Base-by-base conservation (phyloP, 345 rosid genomes). In the Lumnitzera littorea region DNA sequence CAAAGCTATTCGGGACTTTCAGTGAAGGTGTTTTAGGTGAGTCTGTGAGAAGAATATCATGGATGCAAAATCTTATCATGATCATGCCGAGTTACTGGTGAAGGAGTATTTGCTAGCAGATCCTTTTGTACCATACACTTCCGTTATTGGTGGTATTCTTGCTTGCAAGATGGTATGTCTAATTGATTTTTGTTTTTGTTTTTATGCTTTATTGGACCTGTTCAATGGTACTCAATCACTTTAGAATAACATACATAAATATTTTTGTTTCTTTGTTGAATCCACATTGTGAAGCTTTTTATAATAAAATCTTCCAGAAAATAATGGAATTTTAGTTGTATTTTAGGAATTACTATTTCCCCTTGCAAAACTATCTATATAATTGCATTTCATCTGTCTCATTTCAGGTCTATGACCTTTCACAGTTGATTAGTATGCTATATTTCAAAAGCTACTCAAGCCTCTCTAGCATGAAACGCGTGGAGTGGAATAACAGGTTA, bases 401-500 rank as follows among this genome's bases (percentile, higher is more conserved):
- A 67, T 62, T 47, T 68, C 77, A 85, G 91, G 80, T 79, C 48
- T 83, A 85, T 74, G 86, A 85, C 70, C 75, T 85, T 50, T 57
- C 88, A 16, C 78, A 81, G 51, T 65, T 81, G 50, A 57, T 79
- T 50, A 76, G 88, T 67, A 61, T 69, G 24, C 31, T 77, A 77
- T 78, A 85, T 69, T 80, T 83, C 67, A 85, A 83, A 74, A 71
- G 80, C 68, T 83, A 80, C 72, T 57, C 78, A 58, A 74, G 72
- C 72, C 78, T 85, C 51, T 59, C 83, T 2, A 72, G 65, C 56
- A 57, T 69, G 16, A 83, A 79, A 55, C 82, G 76, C 10, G 78
- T 78, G 9, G 91, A 85, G 67, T 85, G 91, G 91, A 80, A 76
- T 63, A 85, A 85, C 67, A 65, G 91, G 88, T 85, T 67, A 75